These are phyloP conservation scores for Apium graveolens DNA, from an alignment of 129 eudicot genomes.

Conservation along the genomic window DNA sequence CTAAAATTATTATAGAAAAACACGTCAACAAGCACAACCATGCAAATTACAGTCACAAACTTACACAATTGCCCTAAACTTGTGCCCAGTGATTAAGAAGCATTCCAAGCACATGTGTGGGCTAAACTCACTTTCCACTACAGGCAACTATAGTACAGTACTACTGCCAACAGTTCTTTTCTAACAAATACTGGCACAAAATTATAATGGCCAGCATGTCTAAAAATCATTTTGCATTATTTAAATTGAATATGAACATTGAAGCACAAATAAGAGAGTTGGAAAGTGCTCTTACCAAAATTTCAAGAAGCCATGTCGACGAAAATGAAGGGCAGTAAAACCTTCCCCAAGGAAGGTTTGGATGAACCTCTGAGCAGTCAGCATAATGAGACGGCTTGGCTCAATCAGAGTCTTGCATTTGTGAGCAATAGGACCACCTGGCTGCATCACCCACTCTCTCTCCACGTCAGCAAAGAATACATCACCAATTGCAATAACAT, in stretches of 20 bases:
- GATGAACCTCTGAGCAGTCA: conserved; percentile 89
- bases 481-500: conserved; percentile 90
- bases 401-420: conserved; percentile 74
- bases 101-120: background rate
- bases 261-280: background rate
- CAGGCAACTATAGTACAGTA: background rate
- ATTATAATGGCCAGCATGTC: background rate
- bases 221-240: background rate
- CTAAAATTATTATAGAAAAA: conserved; percentile 31
- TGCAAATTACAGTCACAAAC: background rate
- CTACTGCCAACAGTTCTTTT: background rate
- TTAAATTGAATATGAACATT: background rate
- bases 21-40: background rate
- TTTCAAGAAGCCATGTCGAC: conserved; percentile 92
- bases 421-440: conserved; percentile 95
- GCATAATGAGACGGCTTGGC: conserved; percentile 74
- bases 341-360: conserved; percentile 81
- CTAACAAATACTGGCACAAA: background rate
- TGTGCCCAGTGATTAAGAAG: background rate
- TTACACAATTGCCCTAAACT: background rate
- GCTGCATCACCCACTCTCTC: conserved; percentile 88
- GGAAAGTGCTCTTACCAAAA: conserved; percentile 60
- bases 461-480: conserved; percentile 97
- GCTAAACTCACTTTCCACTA: background rate
- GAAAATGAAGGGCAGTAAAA: conserved; percentile 79